phyloP scores from a whole-genome alignment of 768 basidiomycete genomes.

The Rhodotorula paludigena region DNA sequence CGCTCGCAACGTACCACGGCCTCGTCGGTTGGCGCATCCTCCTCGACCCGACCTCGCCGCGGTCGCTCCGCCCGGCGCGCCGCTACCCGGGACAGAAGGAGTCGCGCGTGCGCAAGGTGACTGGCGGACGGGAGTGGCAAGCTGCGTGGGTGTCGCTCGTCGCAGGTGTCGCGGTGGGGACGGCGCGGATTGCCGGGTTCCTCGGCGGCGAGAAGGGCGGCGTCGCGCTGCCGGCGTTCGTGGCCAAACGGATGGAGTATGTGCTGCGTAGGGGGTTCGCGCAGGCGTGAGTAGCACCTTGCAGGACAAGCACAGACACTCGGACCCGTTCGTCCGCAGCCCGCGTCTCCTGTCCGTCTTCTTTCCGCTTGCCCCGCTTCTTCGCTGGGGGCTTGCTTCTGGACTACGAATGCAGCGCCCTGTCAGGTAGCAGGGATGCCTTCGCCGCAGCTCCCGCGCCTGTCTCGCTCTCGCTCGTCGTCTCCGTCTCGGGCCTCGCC shows the following conservation, averaged over 20 bases:
- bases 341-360: neutral
- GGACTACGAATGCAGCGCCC: neutral
- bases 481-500: neutral
- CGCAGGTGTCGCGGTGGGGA: slow-evolving; percentile 21
- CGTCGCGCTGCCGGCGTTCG: slow-evolving; percentile 12
- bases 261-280: slow-evolving; percentile 5
- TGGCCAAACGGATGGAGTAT: slow-evolving; percentile 18
- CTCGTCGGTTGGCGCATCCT: slow-evolving; percentile 33
- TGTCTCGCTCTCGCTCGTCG: neutral
- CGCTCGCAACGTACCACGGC: slow-evolving; percentile 34
- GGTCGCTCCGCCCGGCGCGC: slow-evolving; percentile 5
- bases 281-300: neutral
- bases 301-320: neutral
- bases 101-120: slow-evolving; percentile 3
- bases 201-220: slow-evolving; percentile 18
- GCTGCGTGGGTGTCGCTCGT: slow-evolving; percentile 25
- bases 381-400: neutral
- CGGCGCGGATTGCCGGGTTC: slow-evolving; percentile 35
- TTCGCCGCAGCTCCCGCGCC: neutral
- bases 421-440: neutral
- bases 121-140: slow-evolving; percentile 22
- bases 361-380: neutral
- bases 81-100: slow-evolving; percentile 1
- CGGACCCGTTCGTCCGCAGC: no score
- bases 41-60: slow-evolving; percentile 24